Base-by-base conservation (phyloP, 306 rosid genomes). In the Vachellia collinsii region DNA sequence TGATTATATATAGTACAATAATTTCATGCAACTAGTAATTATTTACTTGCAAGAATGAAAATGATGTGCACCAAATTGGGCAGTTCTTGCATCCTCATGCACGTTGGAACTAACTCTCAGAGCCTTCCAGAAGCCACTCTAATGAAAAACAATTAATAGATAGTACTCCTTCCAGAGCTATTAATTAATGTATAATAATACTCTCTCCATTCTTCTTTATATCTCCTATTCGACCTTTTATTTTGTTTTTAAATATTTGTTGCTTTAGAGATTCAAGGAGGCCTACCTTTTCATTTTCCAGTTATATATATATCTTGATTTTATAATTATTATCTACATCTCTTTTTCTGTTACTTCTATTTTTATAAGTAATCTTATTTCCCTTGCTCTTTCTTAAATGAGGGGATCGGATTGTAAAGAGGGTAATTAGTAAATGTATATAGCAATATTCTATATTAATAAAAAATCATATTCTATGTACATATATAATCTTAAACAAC, bases 51-150 rank as follows among this genome's bases (percentile, higher is more conserved):
- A 10, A 20, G 41, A 46, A 46, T 44, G 75, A 70, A 70, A 70
- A 70, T 14, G 75, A 70, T 70, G 37, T 25, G 13, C 14, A 70
- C 36, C 75, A 13, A 70, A 70, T 22, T 42, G 38, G 11, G 74
- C 38, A 43, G 56, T 19, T 70, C 41, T 8, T 41, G 46, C 36
- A 68, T 41, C 0, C 9, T 13, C 51, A n/a, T 41, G 73, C 50
- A 42, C 72, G 72, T 42, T 68, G 73, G 73, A 25, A 11, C 51
- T 70, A 7, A 44, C 58, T 19, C 58, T 10, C 59, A 13, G 22
- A 12, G 39, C 11, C 59, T 70, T 70, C 75, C 23, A 70, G 75
- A 70, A 0, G 58, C 12, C 74, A 43, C 8, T n/a, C 34, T 42
- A 5, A 42, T 68, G 6, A 42, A 39, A 37, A 63, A 44, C 34